A percentile compares a stretch with the other conserved stretches of the same genome.
phyloP scores from a whole-genome alignment of 2,329 filamentous ascomycete genomes.

The Colletotrichum sidae region DNA sequence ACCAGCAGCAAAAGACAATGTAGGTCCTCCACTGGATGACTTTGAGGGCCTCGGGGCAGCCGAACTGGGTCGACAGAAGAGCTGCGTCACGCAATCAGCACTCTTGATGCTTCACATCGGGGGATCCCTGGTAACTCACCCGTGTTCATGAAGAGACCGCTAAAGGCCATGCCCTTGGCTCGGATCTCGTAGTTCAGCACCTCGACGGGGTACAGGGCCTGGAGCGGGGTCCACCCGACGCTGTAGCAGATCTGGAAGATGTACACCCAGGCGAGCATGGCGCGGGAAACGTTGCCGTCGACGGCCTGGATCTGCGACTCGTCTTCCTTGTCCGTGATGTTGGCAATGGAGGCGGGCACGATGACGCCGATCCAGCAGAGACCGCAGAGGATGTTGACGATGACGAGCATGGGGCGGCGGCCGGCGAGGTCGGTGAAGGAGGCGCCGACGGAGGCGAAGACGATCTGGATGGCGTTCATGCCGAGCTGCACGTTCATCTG shows the following conservation, averaged over 20 bases:
- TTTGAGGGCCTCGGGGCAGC: conserved; percentile 58
- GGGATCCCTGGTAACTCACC: neutral
- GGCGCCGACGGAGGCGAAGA: conserved; percentile 61
- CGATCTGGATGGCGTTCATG: conserved; percentile 62
- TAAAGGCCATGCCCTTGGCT: conserved; percentile 67
- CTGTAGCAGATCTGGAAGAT: conserved; percentile 64
- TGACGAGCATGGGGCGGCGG: conserved; percentile 62
- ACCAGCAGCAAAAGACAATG: conserved; percentile 62
- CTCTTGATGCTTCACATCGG: too few species aligned
- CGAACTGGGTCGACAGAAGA: conserved; percentile 59
- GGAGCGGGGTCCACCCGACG: conserved; percentile 50
- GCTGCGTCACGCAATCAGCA: conserved; percentile 56
- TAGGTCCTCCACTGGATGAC: conserved; percentile 66
- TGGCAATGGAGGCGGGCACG: conserved; percentile 53
- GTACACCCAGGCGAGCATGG: conserved; percentile 62
- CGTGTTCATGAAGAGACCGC: conserved; percentile 22
- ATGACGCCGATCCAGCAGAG: conserved; percentile 63
- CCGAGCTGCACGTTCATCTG: conserved; percentile 60
- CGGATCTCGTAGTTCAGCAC: conserved; percentile 65
- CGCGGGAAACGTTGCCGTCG: conserved; percentile 52
- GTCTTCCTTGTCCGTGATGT: conserved; percentile 43
- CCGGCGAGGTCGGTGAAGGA: conserved; percentile 60
- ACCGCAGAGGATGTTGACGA: conserved; percentile 58
- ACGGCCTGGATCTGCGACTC: conserved; percentile 27
- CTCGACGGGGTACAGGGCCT: conserved; percentile 63